Evolutionary conservation across 2,329 filamentous ascomycete genomes (phyloP).

Genomic region (Bipolaris bicolor): DNA sequence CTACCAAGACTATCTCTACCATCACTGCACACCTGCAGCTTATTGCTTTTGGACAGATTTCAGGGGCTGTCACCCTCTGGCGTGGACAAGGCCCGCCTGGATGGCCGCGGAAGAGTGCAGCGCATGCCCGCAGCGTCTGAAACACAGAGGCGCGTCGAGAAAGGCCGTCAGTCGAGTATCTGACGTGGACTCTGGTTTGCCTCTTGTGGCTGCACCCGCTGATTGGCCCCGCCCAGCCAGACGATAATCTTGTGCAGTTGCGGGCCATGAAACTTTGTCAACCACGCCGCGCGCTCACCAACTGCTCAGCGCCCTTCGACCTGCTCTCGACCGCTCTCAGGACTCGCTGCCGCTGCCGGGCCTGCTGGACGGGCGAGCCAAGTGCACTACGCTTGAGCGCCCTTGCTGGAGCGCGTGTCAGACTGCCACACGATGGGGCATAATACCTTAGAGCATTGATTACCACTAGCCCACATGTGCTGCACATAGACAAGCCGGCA

Average conservation of each 20-base stretch:
- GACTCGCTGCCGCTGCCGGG: background rate
- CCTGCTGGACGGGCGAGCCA: background rate
- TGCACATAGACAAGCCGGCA: constrained; percentile 11
- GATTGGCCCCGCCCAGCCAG: constrained; percentile 22
- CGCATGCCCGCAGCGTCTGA: constrained; percentile 28
- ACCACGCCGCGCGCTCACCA: background rate
- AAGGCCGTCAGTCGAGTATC: constrained; percentile 27
- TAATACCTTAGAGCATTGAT: constrained; percentile 14
- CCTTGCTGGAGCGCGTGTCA: constrained; percentile 2
- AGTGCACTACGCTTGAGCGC: background rate
- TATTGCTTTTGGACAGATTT: constrained; percentile 23
- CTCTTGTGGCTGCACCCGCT: constrained; percentile 7
- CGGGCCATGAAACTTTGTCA: constrained; percentile 12
- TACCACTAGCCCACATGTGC: constrained; percentile 1
- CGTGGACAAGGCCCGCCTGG: constrained; percentile 27
- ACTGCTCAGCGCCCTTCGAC: background rate
- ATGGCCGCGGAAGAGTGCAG: constrained; percentile 21
- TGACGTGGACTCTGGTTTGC: constrained; percentile 38
- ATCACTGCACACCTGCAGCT: constrained; percentile 11
- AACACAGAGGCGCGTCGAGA: constrained; percentile 42
- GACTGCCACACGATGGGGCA: constrained; percentile 1
- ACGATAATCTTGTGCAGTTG: constrained; percentile 25
- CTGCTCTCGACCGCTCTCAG: too few relatives aligned
- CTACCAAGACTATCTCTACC: background rate
- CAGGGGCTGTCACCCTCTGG: constrained; percentile 15